A percentile compares a stretch with the other conserved stretches of the same genome.
Conservation (phyloP, 192 early-diverging fungal species). For the Bifiguratus adelaidae region DNA sequence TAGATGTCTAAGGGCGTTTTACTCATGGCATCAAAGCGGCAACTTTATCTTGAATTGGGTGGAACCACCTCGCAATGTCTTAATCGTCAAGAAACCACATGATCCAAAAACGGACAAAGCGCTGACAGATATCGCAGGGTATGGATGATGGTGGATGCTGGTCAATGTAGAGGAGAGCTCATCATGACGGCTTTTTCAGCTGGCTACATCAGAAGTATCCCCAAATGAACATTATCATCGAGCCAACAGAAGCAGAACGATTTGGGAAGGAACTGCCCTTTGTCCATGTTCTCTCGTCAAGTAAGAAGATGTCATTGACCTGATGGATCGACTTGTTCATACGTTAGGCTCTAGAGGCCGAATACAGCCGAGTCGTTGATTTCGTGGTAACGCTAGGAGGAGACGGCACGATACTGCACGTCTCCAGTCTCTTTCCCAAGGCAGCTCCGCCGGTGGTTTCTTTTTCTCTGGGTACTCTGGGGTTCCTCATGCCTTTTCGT, state of each 20-base stretch:
- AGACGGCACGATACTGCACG: conserved; percentile 86
- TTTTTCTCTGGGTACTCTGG: conserved; percentile 87
- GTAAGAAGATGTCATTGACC: conserved; percentile 9
- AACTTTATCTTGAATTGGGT: conserved; percentile 43
- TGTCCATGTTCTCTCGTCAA: conserved; percentile 36
- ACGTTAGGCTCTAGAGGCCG: conserved; percentile 25
- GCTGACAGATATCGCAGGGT: conserved; percentile 52
- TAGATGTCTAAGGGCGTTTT: too few relatives aligned
- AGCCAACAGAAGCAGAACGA: conserved; percentile 46
- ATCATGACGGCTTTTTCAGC: conserved; percentile 11
- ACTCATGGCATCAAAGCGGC: conserved; percentile 17
- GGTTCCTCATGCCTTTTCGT: conserved; percentile 84
- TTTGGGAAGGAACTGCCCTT: conserved; percentile 39
- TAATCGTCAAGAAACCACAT: conserved; percentile 76
- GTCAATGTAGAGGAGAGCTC: not conserved
- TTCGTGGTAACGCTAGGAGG: conserved; percentile 90
- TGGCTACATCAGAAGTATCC: conserved; percentile 63
- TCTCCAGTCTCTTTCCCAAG: conserved; percentile 66
- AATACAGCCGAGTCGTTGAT: conserved; percentile 64
- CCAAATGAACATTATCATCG: conserved; percentile 56
- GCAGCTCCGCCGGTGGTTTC: conserved; percentile 81
- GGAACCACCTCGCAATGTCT: conserved; percentile 53
- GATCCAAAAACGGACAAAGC: conserved; percentile 54
- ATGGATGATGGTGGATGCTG: not conserved
- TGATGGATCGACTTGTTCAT: not conserved